Percentiles rank a stretch among this genome's conserved stretches.
phyloP scores from a whole-genome alignment of 2,329 filamentous ascomycete genomes.

The Xylaria sp. region DNA sequence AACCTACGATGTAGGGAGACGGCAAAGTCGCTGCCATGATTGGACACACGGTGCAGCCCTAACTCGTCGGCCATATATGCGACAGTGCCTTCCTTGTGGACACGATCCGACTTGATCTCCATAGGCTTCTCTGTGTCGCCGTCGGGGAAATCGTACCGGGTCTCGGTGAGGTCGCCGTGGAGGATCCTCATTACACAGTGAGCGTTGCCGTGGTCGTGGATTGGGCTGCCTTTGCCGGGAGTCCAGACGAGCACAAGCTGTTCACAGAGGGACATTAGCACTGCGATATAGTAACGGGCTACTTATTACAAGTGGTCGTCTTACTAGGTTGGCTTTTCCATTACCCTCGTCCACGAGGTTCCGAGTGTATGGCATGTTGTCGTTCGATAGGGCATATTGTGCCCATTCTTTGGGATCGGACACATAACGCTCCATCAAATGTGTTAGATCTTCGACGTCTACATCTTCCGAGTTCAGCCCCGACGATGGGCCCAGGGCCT shows the following conservation, averaged over 20 bases:
- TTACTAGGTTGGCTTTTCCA: slow-evolving; percentile 66
- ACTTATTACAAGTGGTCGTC: slow-evolving; percentile 35
- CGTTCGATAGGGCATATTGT: slow-evolving; percentile 78
- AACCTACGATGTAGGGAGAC: slow-evolving; percentile 80
- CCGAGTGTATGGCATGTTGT: slow-evolving; percentile 78
- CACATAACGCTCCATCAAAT: slow-evolving; percentile 78
- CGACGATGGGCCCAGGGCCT: slow-evolving; percentile 79
- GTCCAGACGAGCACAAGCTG: slow-evolving; percentile 91
- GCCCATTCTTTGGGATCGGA: slow-evolving; percentile 77
- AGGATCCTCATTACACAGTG: slow-evolving; percentile 95
- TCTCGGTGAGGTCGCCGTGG: slow-evolving; percentile 81
- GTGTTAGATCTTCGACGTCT: slow-evolving; percentile 75
- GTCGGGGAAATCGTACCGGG: slow-evolving; percentile 78
- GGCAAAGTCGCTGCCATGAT: slow-evolving; percentile 78
- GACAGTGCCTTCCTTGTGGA: slow-evolving; percentile 76
- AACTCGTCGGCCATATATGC: slow-evolving; percentile 93
- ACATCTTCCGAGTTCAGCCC: slow-evolving; percentile 85
- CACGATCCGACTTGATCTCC: slow-evolving; percentile 71
- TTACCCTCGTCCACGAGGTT: slow-evolving; percentile 93
- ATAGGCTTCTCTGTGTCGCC: slow-evolving; percentile 64
- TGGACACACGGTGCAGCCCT: slow-evolving; percentile 84
- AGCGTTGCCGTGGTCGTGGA: slow-evolving; percentile 89
- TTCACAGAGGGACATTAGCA: slow-evolving; percentile 39
- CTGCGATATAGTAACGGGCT: neutral
- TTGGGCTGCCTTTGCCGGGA: slow-evolving; percentile 81